Conservation (phyloP, 2,329 filamentous ascomycete genomes). For the Cordyceps sp. region DNA sequence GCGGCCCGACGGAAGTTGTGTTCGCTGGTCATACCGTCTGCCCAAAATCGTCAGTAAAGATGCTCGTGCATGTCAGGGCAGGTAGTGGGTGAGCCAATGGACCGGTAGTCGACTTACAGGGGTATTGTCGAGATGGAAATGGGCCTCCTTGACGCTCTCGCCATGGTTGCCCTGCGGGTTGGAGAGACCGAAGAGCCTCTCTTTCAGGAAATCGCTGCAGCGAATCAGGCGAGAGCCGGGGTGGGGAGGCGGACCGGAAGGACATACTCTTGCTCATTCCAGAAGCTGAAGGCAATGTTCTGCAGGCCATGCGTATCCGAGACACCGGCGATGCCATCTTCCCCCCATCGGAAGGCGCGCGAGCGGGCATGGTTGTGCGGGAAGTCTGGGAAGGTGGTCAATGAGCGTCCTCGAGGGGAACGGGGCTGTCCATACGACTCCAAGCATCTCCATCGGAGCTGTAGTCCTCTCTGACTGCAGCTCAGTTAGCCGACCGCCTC, state of each 20-base stretch:
- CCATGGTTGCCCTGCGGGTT: constrained; percentile 97
- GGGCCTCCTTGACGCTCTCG: constrained; percentile 89
- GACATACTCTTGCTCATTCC: constrained; percentile 83
- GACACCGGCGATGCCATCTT: constrained; percentile 92
- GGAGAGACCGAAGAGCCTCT: constrained; percentile 84
- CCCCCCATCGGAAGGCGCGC: constrained; percentile 84
- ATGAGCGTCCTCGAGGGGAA: background rate
- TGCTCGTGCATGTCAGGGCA: background rate
- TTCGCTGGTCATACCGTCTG: constrained; percentile 31
- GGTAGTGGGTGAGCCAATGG: background rate
- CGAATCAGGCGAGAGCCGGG: constrained; percentile 6
- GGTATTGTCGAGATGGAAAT: constrained; percentile 93
- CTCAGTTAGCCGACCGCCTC: constrained; percentile 9
- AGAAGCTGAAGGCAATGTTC: constrained; percentile 91
- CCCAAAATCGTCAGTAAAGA: constrained; percentile 7
- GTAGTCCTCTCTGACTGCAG: constrained; percentile 72
- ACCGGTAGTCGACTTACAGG: constrained; percentile 47
- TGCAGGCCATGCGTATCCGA: constrained; percentile 79
- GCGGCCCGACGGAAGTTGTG: background rate
- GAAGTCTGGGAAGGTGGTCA: constrained; percentile 46
- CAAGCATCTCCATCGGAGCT: constrained; percentile 80
- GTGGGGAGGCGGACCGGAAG: background rate
- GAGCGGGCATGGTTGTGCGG: constrained; percentile 83
- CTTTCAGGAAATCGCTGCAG: constrained; percentile 73
- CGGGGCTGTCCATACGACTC: constrained; percentile 53